phyloP scores from a whole-genome alignment of 305 asterid species.

The Fraxinus albicans region DNA sequence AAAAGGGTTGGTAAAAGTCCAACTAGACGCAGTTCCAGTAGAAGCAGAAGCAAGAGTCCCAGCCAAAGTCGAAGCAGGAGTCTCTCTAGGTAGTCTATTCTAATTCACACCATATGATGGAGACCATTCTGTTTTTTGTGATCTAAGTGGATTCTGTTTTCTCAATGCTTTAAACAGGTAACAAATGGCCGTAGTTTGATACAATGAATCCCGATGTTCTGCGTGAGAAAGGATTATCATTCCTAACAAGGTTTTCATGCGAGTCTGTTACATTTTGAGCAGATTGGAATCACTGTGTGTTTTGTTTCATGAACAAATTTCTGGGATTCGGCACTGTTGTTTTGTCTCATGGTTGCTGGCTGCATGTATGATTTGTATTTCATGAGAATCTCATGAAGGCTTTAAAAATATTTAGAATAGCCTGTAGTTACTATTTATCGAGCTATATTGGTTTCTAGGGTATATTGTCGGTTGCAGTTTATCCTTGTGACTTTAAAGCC shows the following conservation, averaged over 20 bases:
- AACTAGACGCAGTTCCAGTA: slow-evolving; percentile 38
- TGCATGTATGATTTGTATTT: background rate
- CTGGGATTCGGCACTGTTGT: slow-evolving; percentile 16
- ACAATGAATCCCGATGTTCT: slow-evolving; percentile 12
- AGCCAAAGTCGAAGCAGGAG: slow-evolving; percentile 61
- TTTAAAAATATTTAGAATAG: background rate
- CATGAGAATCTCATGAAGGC: background rate
- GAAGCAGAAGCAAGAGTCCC: slow-evolving; percentile 51
- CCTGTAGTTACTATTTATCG: background rate
- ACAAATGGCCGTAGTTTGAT: slow-evolving; percentile 4
- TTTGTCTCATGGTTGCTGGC: slow-evolving; percentile 1
- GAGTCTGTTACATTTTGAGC: slow-evolving; percentile 8
- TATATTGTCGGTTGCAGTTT: background rate
- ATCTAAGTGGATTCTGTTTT: background rate
- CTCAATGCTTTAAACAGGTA: slow-evolving; percentile 30
- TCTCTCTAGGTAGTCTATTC: slow-evolving; percentile 45
- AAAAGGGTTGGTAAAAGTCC: slow-evolving; percentile 58
- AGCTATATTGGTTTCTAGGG: background rate
- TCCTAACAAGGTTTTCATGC: slow-evolving; percentile 11
- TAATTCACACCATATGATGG: background rate
- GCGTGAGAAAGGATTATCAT: background rate
- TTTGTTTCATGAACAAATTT: background rate
- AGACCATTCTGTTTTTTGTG: background rate
- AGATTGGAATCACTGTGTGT: slow-evolving; percentile 12
- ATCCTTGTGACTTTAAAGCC: background rate